Percentiles rank a stretch among this genome's conserved stretches.
Evolutionary conservation across 768 basidiomycete genomes (phyloP).

Genomic region (Brasilioporus rufonigricans): DNA sequence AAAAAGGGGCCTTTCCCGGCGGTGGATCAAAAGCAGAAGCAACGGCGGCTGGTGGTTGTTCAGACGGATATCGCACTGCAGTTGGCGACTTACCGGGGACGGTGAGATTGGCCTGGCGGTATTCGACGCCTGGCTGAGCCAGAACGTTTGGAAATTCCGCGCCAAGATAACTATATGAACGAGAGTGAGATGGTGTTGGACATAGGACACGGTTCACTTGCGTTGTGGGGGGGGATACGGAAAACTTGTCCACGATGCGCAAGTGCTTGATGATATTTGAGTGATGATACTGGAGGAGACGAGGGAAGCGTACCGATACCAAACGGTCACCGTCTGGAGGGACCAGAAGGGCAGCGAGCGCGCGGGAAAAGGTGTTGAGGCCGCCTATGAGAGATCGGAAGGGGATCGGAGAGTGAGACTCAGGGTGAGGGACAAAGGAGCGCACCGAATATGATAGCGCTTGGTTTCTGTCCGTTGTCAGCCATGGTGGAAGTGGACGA

Average conservation of each 20-base stretch:
- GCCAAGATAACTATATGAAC: constrained; percentile 64
- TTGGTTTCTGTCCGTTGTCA: constrained; percentile 43
- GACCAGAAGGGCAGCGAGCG: constrained; percentile 65
- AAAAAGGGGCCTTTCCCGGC: constrained; percentile 64
- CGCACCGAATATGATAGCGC: constrained; percentile 76
- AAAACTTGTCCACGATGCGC: constrained; percentile 73
- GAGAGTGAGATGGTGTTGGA: constrained; percentile 9
- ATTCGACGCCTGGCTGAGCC: constrained; percentile 69
- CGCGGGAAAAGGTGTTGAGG: constrained; percentile 74
- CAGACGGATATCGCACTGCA: constrained; percentile 10
- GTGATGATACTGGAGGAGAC: constrained; percentile 11
- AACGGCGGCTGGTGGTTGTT: constrained; percentile 52
- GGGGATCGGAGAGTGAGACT: constrained; percentile 1
- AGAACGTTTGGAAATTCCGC: constrained; percentile 69
- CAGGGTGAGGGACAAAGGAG: constrained; percentile 10
- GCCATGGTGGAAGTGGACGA: constrained; percentile 33
- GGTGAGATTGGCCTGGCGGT: constrained; percentile 79
- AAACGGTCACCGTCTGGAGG: constrained; percentile 65
- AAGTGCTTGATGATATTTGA: constrained; percentile 45
- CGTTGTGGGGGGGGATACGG: constrained; percentile 73
- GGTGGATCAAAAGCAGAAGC: constrained; percentile 69
- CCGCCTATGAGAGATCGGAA: constrained; percentile 51
- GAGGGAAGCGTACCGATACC: constrained; percentile 57
- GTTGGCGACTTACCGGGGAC: constrained; percentile 51
- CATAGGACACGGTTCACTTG: constrained; percentile 34